Base-by-base conservation (phyloP, 1,284 basidiomycete genomes). In the Tremellales sp. region DNA sequence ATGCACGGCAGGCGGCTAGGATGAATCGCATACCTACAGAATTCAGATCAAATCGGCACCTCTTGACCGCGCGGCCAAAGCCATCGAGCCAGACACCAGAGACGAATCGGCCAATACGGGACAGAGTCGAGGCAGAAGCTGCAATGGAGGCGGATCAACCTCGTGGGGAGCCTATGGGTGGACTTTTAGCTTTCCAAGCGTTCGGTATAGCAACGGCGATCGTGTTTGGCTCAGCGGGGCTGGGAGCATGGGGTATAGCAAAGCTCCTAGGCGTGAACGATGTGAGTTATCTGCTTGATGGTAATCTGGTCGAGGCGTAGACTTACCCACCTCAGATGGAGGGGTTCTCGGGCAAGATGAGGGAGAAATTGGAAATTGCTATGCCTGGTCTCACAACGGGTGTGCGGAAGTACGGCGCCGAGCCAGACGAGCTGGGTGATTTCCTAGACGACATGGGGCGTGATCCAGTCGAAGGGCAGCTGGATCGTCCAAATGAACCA, bases 151-250 rank as follows among this genome's bases (percentile, higher is more conserved):
- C 15, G 13, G 33, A 4, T 36, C 5, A n/a, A 17, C 5, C 6
- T 13, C 40, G 43, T 3, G 42, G 42, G 40, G 41, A 48, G 23
- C 24, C 17, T 29, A 36, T 47, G 17, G 40, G 45, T 1, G 48
- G 56, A 5, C 57, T 58, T 54, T 39, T 65, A 13, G 67, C 60
- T 2, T 49, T 62, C 31, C 56, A 70, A 51, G 70, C 70, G 13
- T 59, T 72, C 5, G 65, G 56, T 1, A 62, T 68, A 40, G 70
- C 70, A 8, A 70, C 70, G 24, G 64, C 57, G 7, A 42, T 70
- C 13, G 70, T 72, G 0, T 57, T 61, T 29, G 58, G 61, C 1
- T 61, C 51, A 36, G 61, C 70, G 1, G 67, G 62, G 2, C 43
- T 69, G 12, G 68, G 68, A 1, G 54, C 60, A 8, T 66, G 55